Percentiles rank a stretch among this genome's conserved stretches.
phyloP scores from a whole-genome alignment of 257 asterid species.

The Verbascum thapsus region DNA sequence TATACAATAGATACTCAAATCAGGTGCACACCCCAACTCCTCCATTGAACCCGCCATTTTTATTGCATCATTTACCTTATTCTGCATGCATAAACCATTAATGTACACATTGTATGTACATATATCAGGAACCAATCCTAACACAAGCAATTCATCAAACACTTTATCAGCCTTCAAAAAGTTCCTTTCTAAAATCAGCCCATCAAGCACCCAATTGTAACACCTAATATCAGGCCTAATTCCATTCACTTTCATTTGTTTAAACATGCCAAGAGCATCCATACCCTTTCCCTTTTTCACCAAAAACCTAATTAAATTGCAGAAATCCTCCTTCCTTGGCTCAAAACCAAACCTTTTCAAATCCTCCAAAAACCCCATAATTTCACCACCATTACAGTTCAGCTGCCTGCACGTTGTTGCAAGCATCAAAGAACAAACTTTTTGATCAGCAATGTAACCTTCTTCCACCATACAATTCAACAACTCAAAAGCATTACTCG shows the following conservation, averaged over 20 bases:
- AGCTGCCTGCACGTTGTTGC: constrained; percentile 45
- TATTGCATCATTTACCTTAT: constrained; percentile 56
- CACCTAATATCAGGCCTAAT: constrained; percentile 45
- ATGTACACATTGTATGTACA: constrained; percentile 62
- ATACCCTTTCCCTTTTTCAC: constrained; percentile 36
- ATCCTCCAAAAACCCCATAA: constrained; percentile 49
- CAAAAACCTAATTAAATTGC: constrained; percentile 50
- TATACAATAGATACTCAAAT: constrained; percentile 42
- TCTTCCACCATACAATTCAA: constrained; percentile 50
- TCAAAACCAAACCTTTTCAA: constrained; percentile 48
- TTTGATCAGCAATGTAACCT: constrained; percentile 52
- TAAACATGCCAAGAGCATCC: constrained; percentile 53
- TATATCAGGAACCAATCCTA: constrained; percentile 64
- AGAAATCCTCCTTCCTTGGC: constrained; percentile 54
- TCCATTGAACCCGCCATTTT: constrained; percentile 54
- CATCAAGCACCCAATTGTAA: constrained; percentile 63
- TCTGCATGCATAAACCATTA: constrained; percentile 57
- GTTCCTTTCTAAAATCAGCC: constrained; percentile 42
- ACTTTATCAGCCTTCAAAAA: constrained; percentile 52
- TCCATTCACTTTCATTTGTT: constrained; percentile 51
- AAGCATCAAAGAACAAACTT: constrained; percentile 52
- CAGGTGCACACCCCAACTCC: constrained; percentile 64
- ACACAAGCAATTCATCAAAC: constrained; percentile 84
- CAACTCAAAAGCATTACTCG: constrained; percentile 47
- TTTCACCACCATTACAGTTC: constrained; percentile 29